These are phyloP conservation scores for Exophiala sp. DNA, from an alignment of 2,329 filamentous ascomycete species.

Conservation along the genomic window DNA sequence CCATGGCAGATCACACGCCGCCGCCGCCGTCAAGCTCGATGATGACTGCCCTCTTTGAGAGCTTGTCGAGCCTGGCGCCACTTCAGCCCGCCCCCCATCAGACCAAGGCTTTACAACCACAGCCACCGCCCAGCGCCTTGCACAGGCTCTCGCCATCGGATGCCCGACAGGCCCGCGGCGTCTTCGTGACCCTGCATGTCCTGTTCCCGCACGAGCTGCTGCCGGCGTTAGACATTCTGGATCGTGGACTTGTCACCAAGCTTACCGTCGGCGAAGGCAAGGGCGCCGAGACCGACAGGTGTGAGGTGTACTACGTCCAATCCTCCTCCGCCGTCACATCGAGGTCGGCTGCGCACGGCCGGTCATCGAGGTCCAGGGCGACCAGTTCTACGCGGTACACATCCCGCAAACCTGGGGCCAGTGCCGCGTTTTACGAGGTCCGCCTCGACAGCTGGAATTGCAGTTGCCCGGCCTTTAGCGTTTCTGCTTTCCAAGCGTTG, in stretches of 20 bases:
- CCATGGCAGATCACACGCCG: background rate
- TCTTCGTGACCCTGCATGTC: constrained; percentile 75
- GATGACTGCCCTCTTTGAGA: constrained; percentile 6
- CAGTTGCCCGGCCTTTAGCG: constrained; percentile 76
- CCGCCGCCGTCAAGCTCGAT: background rate
- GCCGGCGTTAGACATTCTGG: constrained; percentile 79
- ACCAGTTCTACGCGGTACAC: background rate
- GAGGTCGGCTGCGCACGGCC: background rate
- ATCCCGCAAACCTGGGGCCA: constrained; percentile 16
- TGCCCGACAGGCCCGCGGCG: constrained; percentile 22
- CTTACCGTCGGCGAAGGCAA: constrained; percentile 30
- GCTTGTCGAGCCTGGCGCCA: background rate
- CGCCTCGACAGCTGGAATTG: constrained; percentile 76
- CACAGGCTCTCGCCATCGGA: constrained; percentile 8
- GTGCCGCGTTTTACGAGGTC: constrained; percentile 58
- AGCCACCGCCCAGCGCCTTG: background rate
- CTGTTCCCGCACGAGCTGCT: constrained; percentile 76
- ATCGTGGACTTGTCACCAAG: constrained; percentile 64
- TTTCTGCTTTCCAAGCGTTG: constrained; percentile 57
- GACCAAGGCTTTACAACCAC: background rate
- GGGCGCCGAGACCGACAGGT: background rate
- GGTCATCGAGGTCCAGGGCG: background rate
- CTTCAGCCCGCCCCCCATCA: background rate
- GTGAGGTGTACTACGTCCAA: constrained; percentile 56
- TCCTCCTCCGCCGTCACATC: constrained; percentile 45